Evolutionary conservation across 2,329 filamentous ascomycete species (phyloP).

Genomic region (Beauveria pseudobassiana): DNA sequence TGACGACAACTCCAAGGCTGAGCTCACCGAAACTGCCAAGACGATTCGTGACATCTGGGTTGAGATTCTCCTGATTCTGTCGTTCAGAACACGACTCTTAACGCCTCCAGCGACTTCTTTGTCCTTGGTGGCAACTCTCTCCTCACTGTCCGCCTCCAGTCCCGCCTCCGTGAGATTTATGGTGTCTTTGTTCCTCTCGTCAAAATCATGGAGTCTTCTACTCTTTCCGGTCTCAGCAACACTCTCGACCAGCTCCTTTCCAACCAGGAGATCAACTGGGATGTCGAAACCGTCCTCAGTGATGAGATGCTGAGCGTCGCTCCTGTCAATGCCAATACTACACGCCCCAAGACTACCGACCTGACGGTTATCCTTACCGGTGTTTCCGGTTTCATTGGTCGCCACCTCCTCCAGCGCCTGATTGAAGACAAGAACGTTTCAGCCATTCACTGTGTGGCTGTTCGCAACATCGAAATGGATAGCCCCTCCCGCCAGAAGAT

Average conservation of each 20-base stretch:
- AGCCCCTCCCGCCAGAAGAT: constrained; percentile 10
- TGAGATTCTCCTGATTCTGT: constrained; percentile 15
- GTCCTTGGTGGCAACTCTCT: constrained; percentile 34
- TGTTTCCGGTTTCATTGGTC: constrained; percentile 34
- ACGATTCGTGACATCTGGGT: constrained; percentile 14
- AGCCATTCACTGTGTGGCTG: constrained; percentile 38
- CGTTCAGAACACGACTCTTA: constrained; percentile 14
- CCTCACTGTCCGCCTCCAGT: constrained; percentile 30
- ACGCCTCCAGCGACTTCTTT: constrained; percentile 33
- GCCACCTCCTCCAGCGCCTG: constrained; percentile 29
- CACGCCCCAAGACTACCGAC: constrained; percentile 2
- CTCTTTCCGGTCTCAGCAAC: constrained; percentile 31
- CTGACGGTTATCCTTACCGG: constrained; percentile 29
- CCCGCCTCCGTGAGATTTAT: constrained; percentile 25
- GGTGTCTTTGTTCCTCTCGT: constrained; percentile 23
- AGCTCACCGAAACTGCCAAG: constrained; percentile 6
- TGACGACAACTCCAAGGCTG: not conserved
- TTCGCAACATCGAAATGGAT: constrained; percentile 21
- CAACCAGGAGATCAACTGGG: constrained; percentile 15
- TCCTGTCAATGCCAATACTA: not conserved
- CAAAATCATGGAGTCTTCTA: constrained; percentile 31
- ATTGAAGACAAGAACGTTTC: constrained; percentile 22
- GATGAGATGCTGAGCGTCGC: constrained; percentile 6
- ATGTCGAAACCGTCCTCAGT: not conserved
- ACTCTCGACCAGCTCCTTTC: constrained; percentile 19